Evolutionary conservation across 768 basidiomycete genomes (phyloP), one percentile per base, ranked within the genome.

Genomic region (Lactarius hatsudake): DNA sequence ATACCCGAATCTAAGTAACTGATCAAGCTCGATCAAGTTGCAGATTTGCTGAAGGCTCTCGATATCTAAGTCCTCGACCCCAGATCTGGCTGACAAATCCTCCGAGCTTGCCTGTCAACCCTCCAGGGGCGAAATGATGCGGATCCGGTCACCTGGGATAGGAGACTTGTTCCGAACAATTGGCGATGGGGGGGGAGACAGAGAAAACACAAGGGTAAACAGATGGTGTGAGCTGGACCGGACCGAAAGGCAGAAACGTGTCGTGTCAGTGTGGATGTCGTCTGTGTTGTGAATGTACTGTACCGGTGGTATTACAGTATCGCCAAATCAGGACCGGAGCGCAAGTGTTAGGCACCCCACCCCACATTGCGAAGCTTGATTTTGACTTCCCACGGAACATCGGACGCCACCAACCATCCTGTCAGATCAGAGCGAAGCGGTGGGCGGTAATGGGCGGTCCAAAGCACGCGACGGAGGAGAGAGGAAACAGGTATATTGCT

Each of bases 101-200:
- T 36, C 34, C 30, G n/a, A 5, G 48, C 48, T 23, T 12, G 34
- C 48, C 18, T 26, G 28, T 28, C 38, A 28, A 13, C 38, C 38
- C 42, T 7, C n/a, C 45, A 48, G n/a, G 45, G 45, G 20, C 3
- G n/a, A 51, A 51, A 51, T 34, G 55, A 56, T 53, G 30, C 15
- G 51, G 38, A 26, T 61, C 64, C 42, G 51, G 23, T 65, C 59
- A 61, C 64, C 26, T n/a, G 13, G 32, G 17, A 62, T 66, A 66
- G 65, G 65, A 65, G 59, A 15, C 42, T 26, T 9, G 57, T 64
- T 18, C 38, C 20, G 48, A 51, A 51, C 5, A 26, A 23, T 17
- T 23, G 43, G 40, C 15, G 20, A 12, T 26, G 32, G 1, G 20
- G 0, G 34, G 36, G 36, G 36, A 12, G 36, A 12, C 36, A 36